Base-by-base conservation (phyloP, 805 yeast species). In the Komagataella populi region DNA sequence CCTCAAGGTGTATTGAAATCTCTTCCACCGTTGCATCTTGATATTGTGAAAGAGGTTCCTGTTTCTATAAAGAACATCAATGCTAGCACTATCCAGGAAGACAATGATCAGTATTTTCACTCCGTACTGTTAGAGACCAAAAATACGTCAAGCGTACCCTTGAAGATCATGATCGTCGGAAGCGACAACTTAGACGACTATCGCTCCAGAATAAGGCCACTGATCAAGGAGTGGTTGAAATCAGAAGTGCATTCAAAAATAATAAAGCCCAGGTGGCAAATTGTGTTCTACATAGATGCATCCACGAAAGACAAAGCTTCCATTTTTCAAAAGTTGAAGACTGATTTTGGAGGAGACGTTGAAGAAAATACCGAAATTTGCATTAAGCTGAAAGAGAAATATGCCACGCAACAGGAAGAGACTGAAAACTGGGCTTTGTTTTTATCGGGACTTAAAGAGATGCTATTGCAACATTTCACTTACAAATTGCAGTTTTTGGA, bases 151-250 rank as follows among this genome's bases (percentile, higher is more conserved):
- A 66, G 72, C 4, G 80, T 85, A 1, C 80, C 83, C 56, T 68
- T 86, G 48, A 74, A 83, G 55, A 60, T 89, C 18, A 81, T 91
- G 70, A 76, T 90, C 52, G 72, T 91, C 6, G 75, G 75, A 51
- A 77, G 83, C 54, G 80, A 78, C 4, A 78, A 77, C 47, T 63
- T 84, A 17, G 98, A 91, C 14, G 78, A 78, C 1, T 91, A 91
- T 63, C 71, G 95, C 54, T 64, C 84, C 0, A 86, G 83, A 59
- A 88, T 85, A 0, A 75, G 99, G 45, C 96, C 95, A 1, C 69
- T 88, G 56, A 78, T 90, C 20, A 75, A 73, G 48, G 93, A 84
- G 56, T 93, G 99, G 98, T 69, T 86, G 23, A 70, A 74, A 47
- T 59, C 70, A 45, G 56, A 66, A 45, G 59, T 72, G 51, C 57